A percentile compares a stretch with the other conserved stretches of the same genome.
These are phyloP conservation scores for Daphne laureola DNA, from an alignment of 441 rosid species.

Conservation along the genomic window DNA sequence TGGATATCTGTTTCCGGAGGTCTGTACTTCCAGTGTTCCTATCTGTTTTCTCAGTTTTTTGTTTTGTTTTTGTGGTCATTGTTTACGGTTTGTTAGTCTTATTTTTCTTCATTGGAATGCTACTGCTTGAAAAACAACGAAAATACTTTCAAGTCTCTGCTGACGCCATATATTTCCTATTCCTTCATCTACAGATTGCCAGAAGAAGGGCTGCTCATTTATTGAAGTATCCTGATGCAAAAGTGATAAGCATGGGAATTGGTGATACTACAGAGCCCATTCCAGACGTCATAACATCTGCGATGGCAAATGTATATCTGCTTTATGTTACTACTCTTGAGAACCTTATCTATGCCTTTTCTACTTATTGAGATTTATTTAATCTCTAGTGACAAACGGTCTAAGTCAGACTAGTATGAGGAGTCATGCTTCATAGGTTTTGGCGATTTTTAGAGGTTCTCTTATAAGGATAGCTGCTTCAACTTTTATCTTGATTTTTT, in stretches of 20 bases:
- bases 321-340: background rate
- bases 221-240: slow-evolving; percentile 79
- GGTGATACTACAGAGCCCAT: slow-evolving; percentile 99
- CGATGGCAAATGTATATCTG: slow-evolving; percentile 59
- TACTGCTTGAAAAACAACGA: no score
- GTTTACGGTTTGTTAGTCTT: background rate
- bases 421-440: no score
- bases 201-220: slow-evolving; percentile 81
- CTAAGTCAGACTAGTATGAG: background rate
- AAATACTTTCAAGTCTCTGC: background rate
- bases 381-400: background rate
- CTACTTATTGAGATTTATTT: background rate
- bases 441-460: no score
- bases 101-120: background rate
- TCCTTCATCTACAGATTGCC: slow-evolving; percentile 46
- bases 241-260: slow-evolving; percentile 90
- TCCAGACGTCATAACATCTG: slow-evolving; percentile 86
- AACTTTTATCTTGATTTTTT: slow-evolving; percentile 4
- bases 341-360: background rate
- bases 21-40: slow-evolving; percentile 21
- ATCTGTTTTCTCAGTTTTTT: background rate
- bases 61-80: background rate
- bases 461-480: no score
- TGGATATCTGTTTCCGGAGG: slow-evolving; percentile 96
- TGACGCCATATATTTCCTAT: background rate